phyloP scores from a whole-genome alignment of 1,284 basidiomycete genomes.

The Trametes hirsuta region DNA sequence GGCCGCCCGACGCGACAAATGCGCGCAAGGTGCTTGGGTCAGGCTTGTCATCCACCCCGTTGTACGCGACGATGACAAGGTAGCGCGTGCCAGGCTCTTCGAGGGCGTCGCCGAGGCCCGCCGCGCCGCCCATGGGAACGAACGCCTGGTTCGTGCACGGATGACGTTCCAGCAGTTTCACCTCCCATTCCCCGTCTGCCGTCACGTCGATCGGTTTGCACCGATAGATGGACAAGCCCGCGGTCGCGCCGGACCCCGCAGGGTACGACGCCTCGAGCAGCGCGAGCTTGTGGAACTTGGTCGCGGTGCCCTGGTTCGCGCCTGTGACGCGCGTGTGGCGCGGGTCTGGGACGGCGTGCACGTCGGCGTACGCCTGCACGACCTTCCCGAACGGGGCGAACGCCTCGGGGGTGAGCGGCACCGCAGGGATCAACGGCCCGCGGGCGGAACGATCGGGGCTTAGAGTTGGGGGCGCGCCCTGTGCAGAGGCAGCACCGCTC shows the following conservation, averaged over 20 bases:
- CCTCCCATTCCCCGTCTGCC: slow-evolving; percentile 50
- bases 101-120: slow-evolving; percentile 45
- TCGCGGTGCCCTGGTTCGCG: slow-evolving; percentile 88
- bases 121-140: slow-evolving; percentile 74
- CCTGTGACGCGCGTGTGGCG: slow-evolving; percentile 71
- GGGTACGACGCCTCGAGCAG: slow-evolving; percentile 70
- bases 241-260: slow-evolving; percentile 51
- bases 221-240: slow-evolving; percentile 76
- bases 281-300: slow-evolving; percentile 88
- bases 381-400: slow-evolving; percentile 87
- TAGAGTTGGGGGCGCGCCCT: not conserved
- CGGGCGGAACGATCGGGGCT: slow-evolving; percentile 9
- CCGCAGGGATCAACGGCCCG: slow-evolving; percentile 56
- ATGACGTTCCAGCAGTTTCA: slow-evolving; percentile 76
- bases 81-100: slow-evolving; percentile 59
- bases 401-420: slow-evolving; percentile 81
- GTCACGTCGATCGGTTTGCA: slow-evolving; percentile 61
- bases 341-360: slow-evolving; percentile 56
- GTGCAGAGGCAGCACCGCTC: slow-evolving; percentile 7
- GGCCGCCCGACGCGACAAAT: slow-evolving; percentile 77
- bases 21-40: slow-evolving; percentile 76
- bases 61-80: slow-evolving; percentile 83
- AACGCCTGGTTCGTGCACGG: slow-evolving; percentile 85
- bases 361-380: slow-evolving; percentile 80
- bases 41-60: slow-evolving; percentile 75